Conservation (phyloP, 768 basidiomycete genomes). For the Boletus bicolor region DNA sequence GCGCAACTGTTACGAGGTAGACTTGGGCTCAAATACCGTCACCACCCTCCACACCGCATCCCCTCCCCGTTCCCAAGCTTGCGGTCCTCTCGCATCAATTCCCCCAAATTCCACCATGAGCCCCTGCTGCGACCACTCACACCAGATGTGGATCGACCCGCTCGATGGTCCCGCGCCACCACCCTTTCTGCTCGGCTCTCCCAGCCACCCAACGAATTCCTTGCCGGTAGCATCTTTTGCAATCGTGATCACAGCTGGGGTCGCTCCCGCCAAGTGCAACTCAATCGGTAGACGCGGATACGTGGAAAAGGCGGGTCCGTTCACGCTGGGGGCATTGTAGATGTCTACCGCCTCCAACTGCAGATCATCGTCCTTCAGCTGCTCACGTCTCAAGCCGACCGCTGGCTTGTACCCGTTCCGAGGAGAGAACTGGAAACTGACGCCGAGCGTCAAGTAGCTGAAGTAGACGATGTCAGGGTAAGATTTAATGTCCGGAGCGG, state of each 20-base stretch:
- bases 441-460: slow-evolving; percentile 75
- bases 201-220: slow-evolving; percentile 69
- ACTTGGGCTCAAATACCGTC: slow-evolving; percentile 50
- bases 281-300: slow-evolving; percentile 56
- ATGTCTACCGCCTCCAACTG: slow-evolving; percentile 74
- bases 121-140: slow-evolving; percentile 82
- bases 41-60: slow-evolving; percentile 77
- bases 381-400: slow-evolving; percentile 41
- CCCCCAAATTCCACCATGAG: slow-evolving; percentile 87
- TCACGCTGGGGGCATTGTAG: slow-evolving; percentile 57
- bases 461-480: slow-evolving; percentile 85
- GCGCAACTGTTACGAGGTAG: not conserved
- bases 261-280: slow-evolving; percentile 38
- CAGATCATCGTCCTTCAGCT: slow-evolving; percentile 50
- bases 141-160: slow-evolving; percentile 89
- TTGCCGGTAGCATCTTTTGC: slow-evolving; percentile 60
- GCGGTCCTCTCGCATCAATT: slow-evolving; percentile 69
- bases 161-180: slow-evolving; percentile 82
- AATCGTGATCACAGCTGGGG: slow-evolving; percentile 43
- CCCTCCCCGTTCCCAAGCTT: slow-evolving; percentile 85
- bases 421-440: slow-evolving; percentile 79
- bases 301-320: slow-evolving; percentile 47
- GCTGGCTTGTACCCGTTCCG: slow-evolving; percentile 58
- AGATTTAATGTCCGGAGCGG: slow-evolving; percentile 63
- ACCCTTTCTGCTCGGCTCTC: slow-evolving; percentile 89